Evolutionary conservation across 805 yeast genomes (phyloP), one percentile per base, ranked within the genome.

Genomic region (Teunomyces cretensis): DNA sequence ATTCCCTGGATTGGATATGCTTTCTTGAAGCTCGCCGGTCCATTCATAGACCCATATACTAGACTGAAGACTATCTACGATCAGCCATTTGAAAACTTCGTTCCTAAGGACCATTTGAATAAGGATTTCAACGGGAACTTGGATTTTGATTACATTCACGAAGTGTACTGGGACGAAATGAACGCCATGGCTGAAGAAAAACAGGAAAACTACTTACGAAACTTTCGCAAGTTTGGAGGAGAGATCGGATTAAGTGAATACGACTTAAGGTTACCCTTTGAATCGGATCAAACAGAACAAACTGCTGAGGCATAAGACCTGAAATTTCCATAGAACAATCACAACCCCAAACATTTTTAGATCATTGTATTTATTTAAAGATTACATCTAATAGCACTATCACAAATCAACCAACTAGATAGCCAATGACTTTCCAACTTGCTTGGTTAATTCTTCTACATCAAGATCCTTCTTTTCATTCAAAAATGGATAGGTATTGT

Each of bases 1-100:
- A 78, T 79, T 45, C 83, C 84, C 9, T 76, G 80, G 78, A 70
- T 76, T 33, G 80, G 79, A 1, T 73, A 78, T 64, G 75, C 82
- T 4, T 78, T 80, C 51, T 68, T 80, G 54, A 80, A 79, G 56
- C 61, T 79, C 44, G 75, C 77, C 43, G 78, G 78, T 43, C 84
- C 84, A 19, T 76, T 80, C 50, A 72, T 80, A 43, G 85, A 80
- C 54, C 83, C 83, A 6, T 72, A 74, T 48, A 79, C 85, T 1
- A 70, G 81, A 47, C 76, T 75, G 64, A 80, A 80, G 58, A 74
- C 81, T 6, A 68, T 77, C 9, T 79, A 78, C 52, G 84, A 79
- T 51, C 80, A 78, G 50, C 82, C 83, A 1, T 79, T 79, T 51
- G 79, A 70, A 41, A 71, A 77, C 44, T 77, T 72, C 44, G 79